phyloP scores from a whole-genome alignment of 2,329 filamentous ascomycete genomes.

The Phoma herbarum region DNA sequence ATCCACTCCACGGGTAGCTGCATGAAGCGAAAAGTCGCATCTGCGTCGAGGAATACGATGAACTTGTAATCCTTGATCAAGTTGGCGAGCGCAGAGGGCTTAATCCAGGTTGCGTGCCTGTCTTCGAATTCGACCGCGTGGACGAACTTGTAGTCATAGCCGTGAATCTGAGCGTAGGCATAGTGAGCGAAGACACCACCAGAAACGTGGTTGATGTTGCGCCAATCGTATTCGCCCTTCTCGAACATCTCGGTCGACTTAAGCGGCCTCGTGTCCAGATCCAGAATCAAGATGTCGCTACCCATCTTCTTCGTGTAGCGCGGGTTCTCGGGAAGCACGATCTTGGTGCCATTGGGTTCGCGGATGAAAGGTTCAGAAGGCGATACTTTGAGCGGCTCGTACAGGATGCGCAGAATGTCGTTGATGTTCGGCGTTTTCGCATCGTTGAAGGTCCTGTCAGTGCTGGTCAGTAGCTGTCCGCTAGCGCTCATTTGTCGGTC shows the following conservation, averaged over 20 bases:
- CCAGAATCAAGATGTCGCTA: slow-evolving; percentile 48
- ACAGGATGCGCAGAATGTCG: slow-evolving; percentile 46
- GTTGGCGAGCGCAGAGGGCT: slow-evolving; percentile 51
- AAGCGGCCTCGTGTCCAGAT: slow-evolving; percentile 49
- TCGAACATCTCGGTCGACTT: slow-evolving; percentile 43
- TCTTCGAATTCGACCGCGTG: slow-evolving; percentile 53
- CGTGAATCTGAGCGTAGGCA: slow-evolving; percentile 56
- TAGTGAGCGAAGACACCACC: slow-evolving; percentile 52
- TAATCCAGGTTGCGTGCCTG: slow-evolving; percentile 59
- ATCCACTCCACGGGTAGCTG: slow-evolving; percentile 61
- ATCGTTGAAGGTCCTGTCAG: slow-evolving; percentile 34
- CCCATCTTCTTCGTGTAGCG: slow-evolving; percentile 46
- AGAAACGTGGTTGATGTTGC: slow-evolving; percentile 48
- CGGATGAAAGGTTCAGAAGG: slow-evolving; percentile 42
- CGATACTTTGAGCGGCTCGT: slow-evolving; percentile 39
- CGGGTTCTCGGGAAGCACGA: slow-evolving; percentile 41
- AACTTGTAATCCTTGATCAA: slow-evolving; percentile 53
- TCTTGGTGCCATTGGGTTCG: slow-evolving; percentile 44
- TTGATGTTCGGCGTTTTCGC: slow-evolving; percentile 40
- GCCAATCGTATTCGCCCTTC: slow-evolving; percentile 48
- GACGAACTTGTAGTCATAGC: slow-evolving; percentile 61
- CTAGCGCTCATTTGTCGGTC: slow-evolving; percentile 2
- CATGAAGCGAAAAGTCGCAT: slow-evolving; percentile 57
- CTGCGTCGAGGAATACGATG: slow-evolving; percentile 60
- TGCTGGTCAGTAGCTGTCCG: slow-evolving; percentile 24